These are phyloP conservation scores for Setaria viridis DNA, from an alignment of 202 grass and related monocot genomes.

Conservation along the genomic window DNA sequence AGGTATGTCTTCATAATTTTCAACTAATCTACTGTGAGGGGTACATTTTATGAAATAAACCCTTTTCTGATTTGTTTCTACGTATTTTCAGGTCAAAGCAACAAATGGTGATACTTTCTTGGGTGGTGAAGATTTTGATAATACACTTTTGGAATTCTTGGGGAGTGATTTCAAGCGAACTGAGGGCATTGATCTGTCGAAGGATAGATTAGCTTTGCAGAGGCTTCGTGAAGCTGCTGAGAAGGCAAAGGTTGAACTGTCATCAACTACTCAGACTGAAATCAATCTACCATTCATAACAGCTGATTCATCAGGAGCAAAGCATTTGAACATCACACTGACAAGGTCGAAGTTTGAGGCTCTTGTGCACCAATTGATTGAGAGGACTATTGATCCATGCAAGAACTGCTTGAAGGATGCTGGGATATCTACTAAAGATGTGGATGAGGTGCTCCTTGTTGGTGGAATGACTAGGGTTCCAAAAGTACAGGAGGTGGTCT, in stretches of 20 bases:
- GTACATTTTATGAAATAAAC: neutral
- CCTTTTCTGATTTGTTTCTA: neutral
- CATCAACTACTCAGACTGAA: slow-evolving; percentile 34
- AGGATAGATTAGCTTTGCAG: slow-evolving; percentile 40
- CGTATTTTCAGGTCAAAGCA: slow-evolving; percentile 34
- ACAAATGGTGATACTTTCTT: slow-evolving; percentile 40
- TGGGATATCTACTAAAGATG: slow-evolving; percentile 70
- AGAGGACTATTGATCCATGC: slow-evolving; percentile 87
- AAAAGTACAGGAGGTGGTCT: slow-evolving; percentile 89
- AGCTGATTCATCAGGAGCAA: slow-evolving; percentile 36
- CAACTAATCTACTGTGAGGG: neutral
- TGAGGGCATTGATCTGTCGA: slow-evolving; percentile 27
- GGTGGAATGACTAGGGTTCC: slow-evolving; percentile 96
- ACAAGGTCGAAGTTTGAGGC: slow-evolving; percentile 42
- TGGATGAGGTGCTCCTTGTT: slow-evolving; percentile 92
- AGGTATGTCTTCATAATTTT: slow-evolving; percentile 27
- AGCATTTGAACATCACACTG: slow-evolving; percentile 40
- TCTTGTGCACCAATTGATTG: slow-evolving; percentile 55
- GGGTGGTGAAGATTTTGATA: slow-evolving; percentile 44
- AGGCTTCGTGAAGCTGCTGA: slow-evolving; percentile 42
- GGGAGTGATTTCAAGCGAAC: slow-evolving; percentile 28
- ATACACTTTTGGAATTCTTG: slow-evolving; percentile 29
- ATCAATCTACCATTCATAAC: slow-evolving; percentile 30
- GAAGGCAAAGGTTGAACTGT: slow-evolving; percentile 39
- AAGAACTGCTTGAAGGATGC: slow-evolving; percentile 93